Conservation (phyloP, 73 alveolate genomes). For the Paramecium bursaria region DNA sequence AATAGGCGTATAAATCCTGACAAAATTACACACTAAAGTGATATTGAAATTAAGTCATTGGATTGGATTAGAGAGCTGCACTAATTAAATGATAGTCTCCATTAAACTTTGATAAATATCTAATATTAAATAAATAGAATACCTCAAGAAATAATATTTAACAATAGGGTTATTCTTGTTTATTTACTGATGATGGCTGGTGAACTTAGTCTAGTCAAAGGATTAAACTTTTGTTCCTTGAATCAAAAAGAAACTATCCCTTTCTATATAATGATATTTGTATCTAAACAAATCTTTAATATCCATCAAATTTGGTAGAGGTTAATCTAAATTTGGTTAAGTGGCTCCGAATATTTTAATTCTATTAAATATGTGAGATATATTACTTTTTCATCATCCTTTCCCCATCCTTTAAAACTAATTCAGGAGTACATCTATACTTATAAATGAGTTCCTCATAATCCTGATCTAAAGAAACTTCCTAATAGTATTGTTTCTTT, state of each 20-base stretch:
- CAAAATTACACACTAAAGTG: neutral
- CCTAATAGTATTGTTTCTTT: neutral
- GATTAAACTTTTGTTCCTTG: neutral
- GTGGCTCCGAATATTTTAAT: too few relatives aligned
- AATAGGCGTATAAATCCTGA: slow-evolving; percentile 15
- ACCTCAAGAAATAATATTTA: slow-evolving; percentile 32
- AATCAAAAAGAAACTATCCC: slow-evolving; percentile 12
- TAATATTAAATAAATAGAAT: too few relatives aligned
- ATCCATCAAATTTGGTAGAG: slow-evolving; percentile 2
- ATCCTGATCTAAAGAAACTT: slow-evolving; percentile 20
- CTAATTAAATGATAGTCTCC: slow-evolving; percentile 20
- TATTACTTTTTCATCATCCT: slow-evolving; percentile 39
- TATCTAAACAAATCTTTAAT: slow-evolving; percentile 35
- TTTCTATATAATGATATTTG: slow-evolving; percentile 37
- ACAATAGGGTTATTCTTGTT: neutral
- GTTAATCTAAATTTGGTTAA: too few relatives aligned
- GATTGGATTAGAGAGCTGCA: slow-evolving; percentile 1
- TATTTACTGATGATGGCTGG: neutral
- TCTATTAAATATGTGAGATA: neutral
- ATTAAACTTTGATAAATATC: neutral
- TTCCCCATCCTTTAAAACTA: slow-evolving; percentile 45
- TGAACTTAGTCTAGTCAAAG: neutral
- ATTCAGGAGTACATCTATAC: slow-evolving; percentile 27
- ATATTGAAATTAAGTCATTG: neutral
- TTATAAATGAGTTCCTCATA: slow-evolving; percentile 33